Percentiles rank a stretch among this genome's conserved stretches.
Conservation (phyloP, 257 asterid species). For the Voacanga thouarsii region DNA sequence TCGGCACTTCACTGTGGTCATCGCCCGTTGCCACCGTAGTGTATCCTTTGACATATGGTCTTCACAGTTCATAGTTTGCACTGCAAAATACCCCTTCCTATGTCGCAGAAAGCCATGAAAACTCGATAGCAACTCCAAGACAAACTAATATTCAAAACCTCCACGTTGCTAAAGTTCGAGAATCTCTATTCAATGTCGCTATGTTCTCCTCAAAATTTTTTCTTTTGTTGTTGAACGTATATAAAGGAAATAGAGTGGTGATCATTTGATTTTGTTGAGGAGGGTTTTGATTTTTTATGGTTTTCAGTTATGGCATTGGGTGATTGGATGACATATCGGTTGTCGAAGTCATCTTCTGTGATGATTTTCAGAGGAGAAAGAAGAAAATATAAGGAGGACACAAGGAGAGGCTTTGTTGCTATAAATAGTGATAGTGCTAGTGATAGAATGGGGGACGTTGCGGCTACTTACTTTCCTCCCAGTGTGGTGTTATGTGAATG, state of each 20-base stretch:
- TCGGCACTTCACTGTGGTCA: not conserved
- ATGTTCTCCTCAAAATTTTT: not conserved
- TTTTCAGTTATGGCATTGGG: conserved; percentile 75
- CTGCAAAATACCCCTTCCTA: too few relatives aligned
- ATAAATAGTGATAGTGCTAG: not conserved
- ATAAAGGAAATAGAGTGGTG: too few relatives aligned
- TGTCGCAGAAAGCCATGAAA: not conserved
- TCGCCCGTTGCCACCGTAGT: not conserved
- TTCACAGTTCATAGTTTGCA: too few relatives aligned
- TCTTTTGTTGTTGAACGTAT: not conserved
- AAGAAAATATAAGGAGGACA: not conserved
- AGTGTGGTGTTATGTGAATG: conserved; percentile 78
- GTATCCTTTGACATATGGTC: not conserved
- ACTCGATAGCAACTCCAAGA: not conserved
- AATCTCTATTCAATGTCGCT: not conserved
- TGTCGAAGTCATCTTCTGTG: conserved; percentile 70
- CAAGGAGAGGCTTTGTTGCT: not conserved
- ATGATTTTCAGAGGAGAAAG: conserved; percentile 53
- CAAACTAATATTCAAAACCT: not conserved
- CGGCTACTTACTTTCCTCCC: not conserved
- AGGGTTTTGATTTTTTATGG: not conserved
- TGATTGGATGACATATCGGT: conserved; percentile 88
- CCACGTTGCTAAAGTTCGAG: not conserved
- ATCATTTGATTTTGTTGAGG: not conserved
- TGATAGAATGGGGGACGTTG: not conserved